phyloP scores from a whole-genome alignment of 257 asterid species.

The Fraxinus pennsylvanica region DNA sequence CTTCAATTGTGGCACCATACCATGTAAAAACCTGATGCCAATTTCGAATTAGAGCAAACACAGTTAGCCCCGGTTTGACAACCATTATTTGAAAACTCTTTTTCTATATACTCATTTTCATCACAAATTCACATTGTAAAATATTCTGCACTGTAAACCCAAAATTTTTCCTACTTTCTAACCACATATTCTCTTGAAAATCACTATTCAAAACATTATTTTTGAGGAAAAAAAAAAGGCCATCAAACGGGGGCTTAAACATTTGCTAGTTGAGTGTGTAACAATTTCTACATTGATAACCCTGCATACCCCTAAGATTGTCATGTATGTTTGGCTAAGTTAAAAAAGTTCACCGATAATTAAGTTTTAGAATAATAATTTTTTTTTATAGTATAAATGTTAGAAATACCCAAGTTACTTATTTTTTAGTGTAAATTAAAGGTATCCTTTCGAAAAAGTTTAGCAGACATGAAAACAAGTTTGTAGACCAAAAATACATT shows the following conservation, averaged over 20 bases:
- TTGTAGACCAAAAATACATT: background rate
- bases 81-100: too few species aligned
- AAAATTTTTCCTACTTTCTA: too few species aligned
- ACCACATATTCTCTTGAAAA: too few species aligned
- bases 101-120: too few species aligned
- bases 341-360: background rate
- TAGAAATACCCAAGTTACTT: too few species aligned
- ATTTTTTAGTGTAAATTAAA: too few species aligned
- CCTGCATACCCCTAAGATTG: background rate
- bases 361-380: background rate
- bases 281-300: background rate
- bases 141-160: too few species aligned
- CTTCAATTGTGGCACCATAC: conserved; percentile 92
- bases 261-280: background rate
- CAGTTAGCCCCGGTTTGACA: background rate
- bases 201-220: too few species aligned
- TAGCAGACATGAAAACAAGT: background rate
- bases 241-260: background rate
- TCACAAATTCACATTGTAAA: too few species aligned
- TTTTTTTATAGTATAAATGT: too few species aligned
- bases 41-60: conserved; percentile 27
- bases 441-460: background rate
- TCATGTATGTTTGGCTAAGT: background rate
- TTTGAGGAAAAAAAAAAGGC: too few species aligned
- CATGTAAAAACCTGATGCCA: conserved; percentile 77